phyloP scores from a whole-genome alignment of 345 rosid genomes.

The rapeseed (Brassica napus) region DNA sequence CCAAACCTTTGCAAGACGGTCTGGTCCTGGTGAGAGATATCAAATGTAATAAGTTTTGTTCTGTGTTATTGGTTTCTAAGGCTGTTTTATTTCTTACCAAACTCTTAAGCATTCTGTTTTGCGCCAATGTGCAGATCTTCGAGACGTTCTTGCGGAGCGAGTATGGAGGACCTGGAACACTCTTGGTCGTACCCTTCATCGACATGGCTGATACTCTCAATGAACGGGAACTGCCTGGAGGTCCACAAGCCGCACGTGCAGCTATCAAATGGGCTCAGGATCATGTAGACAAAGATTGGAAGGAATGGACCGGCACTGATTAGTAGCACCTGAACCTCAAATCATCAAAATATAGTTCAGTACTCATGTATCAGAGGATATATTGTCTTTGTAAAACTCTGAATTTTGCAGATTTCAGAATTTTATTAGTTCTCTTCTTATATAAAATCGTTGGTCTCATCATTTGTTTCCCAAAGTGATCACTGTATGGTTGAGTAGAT shows the following conservation, averaged over 20 bases:
- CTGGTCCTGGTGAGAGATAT: neutral
- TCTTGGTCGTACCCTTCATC: constrained; percentile 80
- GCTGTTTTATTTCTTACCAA: neutral
- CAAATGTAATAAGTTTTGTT: neutral
- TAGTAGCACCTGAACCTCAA: constrained; percentile 1
- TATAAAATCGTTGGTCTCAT: neutral
- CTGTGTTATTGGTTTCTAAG: neutral
- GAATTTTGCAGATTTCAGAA: constrained; percentile 9
- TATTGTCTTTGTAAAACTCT: neutral
- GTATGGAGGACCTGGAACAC: constrained; percentile 95
- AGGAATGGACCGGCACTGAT: constrained; percentile 71
- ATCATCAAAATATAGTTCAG: constrained; percentile 1
- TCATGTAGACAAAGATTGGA: constrained; percentile 92
- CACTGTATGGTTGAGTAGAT: neutral
- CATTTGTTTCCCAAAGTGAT: neutral
- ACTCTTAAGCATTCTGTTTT: neutral
- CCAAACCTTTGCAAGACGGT: neutral
- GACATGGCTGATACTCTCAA: constrained; percentile 91
- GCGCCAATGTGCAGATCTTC: constrained; percentile 54
- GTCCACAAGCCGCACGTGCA: constrained; percentile 86
- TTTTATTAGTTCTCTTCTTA: neutral
- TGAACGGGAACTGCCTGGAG: constrained; percentile 78
- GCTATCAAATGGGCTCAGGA: constrained; percentile 89
- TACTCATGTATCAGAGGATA: constrained; percentile 6
- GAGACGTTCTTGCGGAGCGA: constrained; percentile 70